Percentiles rank a stretch among this genome's conserved stretches.
phyloP scores from a whole-genome alignment of 805 yeast genomes.

The Wickerhamomyces hampshirensis region DNA sequence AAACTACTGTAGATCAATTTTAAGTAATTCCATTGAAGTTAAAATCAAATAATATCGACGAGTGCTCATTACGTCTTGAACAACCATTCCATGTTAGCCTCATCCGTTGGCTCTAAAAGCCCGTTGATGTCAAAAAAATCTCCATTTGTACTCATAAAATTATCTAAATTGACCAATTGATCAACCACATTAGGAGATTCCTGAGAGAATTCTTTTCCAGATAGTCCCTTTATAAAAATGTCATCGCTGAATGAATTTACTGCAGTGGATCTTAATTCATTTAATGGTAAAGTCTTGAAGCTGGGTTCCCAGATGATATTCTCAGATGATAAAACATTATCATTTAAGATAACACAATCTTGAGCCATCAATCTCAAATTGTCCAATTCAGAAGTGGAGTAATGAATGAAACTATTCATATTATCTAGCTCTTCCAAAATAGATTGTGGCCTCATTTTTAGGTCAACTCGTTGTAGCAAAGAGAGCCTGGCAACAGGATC shows the following conservation, averaged over 20 bases:
- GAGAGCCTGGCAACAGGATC: slow-evolving; percentile 14
- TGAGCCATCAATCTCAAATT: slow-evolving; percentile 1
- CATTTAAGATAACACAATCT: slow-evolving; percentile 10
- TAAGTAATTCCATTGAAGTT: too few species aligned
- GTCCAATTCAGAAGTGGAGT: slow-evolving; percentile 6
- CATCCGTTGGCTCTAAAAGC: not conserved
- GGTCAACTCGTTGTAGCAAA: slow-evolving; percentile 12
- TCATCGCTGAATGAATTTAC: too few species aligned
- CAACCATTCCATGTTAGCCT: not conserved
- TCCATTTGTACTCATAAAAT: not conserved
- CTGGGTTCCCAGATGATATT: slow-evolving; percentile 22
- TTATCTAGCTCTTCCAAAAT: slow-evolving; percentile 17
- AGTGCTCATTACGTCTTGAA: too few species aligned
- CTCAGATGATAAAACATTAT: slow-evolving; percentile 10
- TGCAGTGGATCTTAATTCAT: slow-evolving; percentile 1
- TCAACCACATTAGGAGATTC: too few species aligned
- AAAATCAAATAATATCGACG: too few species aligned
- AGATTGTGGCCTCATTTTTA: slow-evolving; percentile 12
- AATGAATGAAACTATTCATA: slow-evolving; percentile 14
- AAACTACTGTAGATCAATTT: too few species aligned
- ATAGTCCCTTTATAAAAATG: too few species aligned
- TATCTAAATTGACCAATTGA: not conserved
- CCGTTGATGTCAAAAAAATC: not conserved
- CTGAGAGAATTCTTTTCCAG: too few species aligned
- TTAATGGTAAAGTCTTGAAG: slow-evolving; percentile 9